Conservation (phyloP, 768 basidiomycete species). For the Mycena rebaudengoi region DNA sequence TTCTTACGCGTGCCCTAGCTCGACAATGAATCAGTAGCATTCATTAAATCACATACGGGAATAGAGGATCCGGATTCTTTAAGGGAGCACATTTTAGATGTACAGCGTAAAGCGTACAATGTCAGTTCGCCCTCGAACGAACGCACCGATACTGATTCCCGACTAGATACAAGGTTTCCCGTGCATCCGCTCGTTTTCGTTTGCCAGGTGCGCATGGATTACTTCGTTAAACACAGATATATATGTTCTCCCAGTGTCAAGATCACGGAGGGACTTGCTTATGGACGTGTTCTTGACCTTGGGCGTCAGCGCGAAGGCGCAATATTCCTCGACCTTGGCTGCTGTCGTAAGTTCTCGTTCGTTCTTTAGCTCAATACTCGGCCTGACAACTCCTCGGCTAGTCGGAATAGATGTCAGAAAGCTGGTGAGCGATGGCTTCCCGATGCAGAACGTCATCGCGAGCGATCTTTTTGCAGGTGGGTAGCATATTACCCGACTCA, state of each 20-base stretch:
- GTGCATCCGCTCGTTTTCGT: slow-evolving; percentile 34
- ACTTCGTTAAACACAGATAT: neutral
- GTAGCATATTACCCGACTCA: slow-evolving; percentile 16
- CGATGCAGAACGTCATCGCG: slow-evolving; percentile 43
- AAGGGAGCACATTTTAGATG: no score
- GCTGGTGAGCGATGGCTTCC: slow-evolving; percentile 49
- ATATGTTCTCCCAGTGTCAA: slow-evolving; percentile 12
- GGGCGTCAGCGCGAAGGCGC: slow-evolving; percentile 33
- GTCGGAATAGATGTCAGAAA: slow-evolving; percentile 53
- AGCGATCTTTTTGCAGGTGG: slow-evolving; percentile 44
- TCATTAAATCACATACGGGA: no score
- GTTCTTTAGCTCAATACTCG: no score
- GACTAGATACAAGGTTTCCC: no score
- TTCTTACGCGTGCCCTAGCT: no score
- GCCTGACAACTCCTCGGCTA: slow-evolving; percentile 15
- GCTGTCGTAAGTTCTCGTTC: slow-evolving; percentile 36
- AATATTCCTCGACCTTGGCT: no score
- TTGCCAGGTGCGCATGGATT: slow-evolving; percentile 25
- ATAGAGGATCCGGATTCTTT: no score
- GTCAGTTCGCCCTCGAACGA: no score
- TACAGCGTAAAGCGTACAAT: no score
- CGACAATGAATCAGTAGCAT: no score
- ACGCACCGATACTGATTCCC: no score
- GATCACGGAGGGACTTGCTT: slow-evolving; percentile 44
- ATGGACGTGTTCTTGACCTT: slow-evolving; percentile 38